Base-by-base conservation (phyloP, 306 rosid species). In the Alnus glutinosa region DNA sequence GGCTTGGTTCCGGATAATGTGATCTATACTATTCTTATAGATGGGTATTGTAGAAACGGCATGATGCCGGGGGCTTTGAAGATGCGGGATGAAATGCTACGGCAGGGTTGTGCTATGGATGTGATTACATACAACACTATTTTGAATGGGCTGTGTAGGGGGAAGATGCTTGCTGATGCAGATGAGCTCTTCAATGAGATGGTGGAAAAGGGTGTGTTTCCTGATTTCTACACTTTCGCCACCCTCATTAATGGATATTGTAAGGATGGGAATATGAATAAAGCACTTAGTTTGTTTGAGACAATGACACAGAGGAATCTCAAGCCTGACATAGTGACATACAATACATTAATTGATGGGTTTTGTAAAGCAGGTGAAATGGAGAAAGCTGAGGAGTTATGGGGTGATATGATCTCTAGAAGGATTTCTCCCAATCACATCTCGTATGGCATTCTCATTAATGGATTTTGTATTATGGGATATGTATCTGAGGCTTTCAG, bases 241-340 rank as follows among this genome's bases (percentile, higher is more conserved):
- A 91, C 98, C 30, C 96, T 95, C 63, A 95, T 95, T 80, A 88
- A 83, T 76, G 98, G 98, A 9, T 92, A 90, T 82, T 92, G 94
- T 51, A 92, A 87, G 85, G 85, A 80, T 44, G 94, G 97, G 63
- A 88, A 91, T 84, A 92, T 92, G 98, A 73, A 55, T 44, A 85
- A 76, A 82, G 97, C 97, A 0, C 83, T 90, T 68, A 70, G 67
- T 82, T 84, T 91, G 75, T 90, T 92, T n/a, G 85, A 79, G 73
- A 88, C 80, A 3, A 91, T 92, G 94, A 79, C 81, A 30, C 68
- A 77, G 4, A 87, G 85, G 79, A 89, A 87, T 86, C 88, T 92
- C 50, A 91, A 95, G 83, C 94, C 96, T 66, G 98, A 92, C 80
- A 85, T 89, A 19, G 94, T 95, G 82, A 87, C 97, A 0, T 92